These are phyloP conservation scores for Hyaloscypha variabilis DNA, from an alignment of 495 filamentous ascomycete genomes.

Conservation along the genomic window DNA sequence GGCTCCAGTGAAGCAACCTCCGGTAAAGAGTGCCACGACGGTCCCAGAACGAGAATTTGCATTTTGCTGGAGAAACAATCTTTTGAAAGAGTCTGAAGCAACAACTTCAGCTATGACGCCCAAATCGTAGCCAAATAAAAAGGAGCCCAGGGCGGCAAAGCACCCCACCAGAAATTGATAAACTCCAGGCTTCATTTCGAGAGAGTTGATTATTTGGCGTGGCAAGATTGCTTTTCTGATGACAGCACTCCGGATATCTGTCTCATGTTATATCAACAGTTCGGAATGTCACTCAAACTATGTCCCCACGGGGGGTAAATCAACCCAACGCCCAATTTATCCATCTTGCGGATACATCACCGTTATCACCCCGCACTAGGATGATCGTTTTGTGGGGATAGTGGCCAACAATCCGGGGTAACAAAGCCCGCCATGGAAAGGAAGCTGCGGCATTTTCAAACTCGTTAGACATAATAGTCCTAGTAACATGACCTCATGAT, in stretches of 20 bases:
- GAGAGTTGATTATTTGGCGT: not conserved
- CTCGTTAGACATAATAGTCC: not conserved
- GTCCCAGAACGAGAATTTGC: conserved; percentile 33
- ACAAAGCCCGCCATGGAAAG: not conserved
- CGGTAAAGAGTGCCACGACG: conserved; percentile 46
- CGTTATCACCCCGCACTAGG: not conserved
- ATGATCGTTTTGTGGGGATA: not conserved
- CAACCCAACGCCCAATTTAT: not conserved
- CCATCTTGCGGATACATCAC: not conserved
- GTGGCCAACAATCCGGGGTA: not conserved
- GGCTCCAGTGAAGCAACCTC: conserved; percentile 34
- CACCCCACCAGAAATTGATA: conserved; percentile 18
- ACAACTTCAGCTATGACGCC: conserved; percentile 45
- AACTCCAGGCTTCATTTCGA: conserved; percentile 10
- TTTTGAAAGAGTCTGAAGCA: conserved; percentile 28
- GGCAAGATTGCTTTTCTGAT: not conserved
- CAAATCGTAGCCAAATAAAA: conserved; percentile 27
- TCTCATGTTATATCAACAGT: not conserved
- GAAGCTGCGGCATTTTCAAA: not conserved
- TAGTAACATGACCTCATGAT: not conserved
- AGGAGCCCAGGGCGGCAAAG: conserved; percentile 19
- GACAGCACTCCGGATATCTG: not conserved
- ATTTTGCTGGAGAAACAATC: not conserved
- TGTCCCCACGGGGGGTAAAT: not conserved
- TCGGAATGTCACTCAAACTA: too few species aligned